Base-by-base conservation (phyloP, 2,329 filamentous ascomycete genomes). In the Uncinocarpus reesii region DNA sequence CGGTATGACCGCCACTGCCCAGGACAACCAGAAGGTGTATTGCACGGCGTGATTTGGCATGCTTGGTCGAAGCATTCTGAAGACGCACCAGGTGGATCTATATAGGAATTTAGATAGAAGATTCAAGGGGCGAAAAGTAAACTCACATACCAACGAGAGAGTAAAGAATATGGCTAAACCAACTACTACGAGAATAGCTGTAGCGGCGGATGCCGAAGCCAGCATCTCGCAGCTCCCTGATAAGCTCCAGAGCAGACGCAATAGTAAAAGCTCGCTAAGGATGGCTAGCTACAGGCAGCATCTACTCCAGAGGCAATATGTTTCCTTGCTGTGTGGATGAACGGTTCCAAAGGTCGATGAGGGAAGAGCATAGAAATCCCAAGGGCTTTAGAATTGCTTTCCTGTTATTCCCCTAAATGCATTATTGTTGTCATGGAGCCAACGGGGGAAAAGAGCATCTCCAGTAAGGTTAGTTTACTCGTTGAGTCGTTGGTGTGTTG, bases 1-100 rank as follows among this genome's bases (percentile, higher is more conserved):
- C 82, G 0, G 92, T 95, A 67, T 98, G 92, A 0, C 92, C 92
- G 26, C 92, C 92, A 2, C 86, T 93, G 45, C 92, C 92, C 20
- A 96, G 82, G 21, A 96, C 81, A 54, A 94, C 77, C 26, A 94
- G 72, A 47, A 88, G 71, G 64, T 89, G 80, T 5, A 47, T 11
- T 41, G 31, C 5, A 11, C 16, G 28, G 11, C 13, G 26, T 18
- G 45, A 7, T 6, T 41, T 41, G 18, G 6, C 20, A 40, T 32
- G 36, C 15, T n/a, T 41, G 7, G 26, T 18, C 34, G 45, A 23
- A 13, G 20, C 26, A 34, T 34, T 34, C 26, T 24, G 15, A 20
- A 34, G 45, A 7, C 45, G 45, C 18, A 20, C 35, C 24, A 41
- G n/a, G 18, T 41, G 21, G 28, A 32, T 35, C 45, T 47, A 26